Conservation (phyloP, 108 stramenopile species). For the Pseudonitzschia multiseries region DNA sequence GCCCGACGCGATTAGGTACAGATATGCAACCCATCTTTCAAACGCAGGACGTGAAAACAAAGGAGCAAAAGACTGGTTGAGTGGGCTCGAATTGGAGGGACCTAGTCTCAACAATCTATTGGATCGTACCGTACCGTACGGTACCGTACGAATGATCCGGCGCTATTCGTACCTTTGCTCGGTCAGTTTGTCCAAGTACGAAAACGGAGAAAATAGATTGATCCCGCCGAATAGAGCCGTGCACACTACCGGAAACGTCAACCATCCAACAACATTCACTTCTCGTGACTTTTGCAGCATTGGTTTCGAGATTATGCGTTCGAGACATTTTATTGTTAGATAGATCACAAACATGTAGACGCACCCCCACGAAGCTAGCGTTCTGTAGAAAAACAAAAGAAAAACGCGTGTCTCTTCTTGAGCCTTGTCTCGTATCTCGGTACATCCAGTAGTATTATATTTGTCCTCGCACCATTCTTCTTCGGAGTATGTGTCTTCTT, state of each 20-base stretch:
- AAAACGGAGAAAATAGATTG: constrained; percentile 49
- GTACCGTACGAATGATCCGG: neutral
- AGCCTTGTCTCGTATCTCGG: constrained; percentile 55
- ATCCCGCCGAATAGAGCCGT: constrained; percentile 53
- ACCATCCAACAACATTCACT: constrained; percentile 80
- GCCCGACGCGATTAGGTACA: constrained; percentile 56
- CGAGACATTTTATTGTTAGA: constrained; percentile 59
- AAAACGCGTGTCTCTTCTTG: constrained; percentile 38
- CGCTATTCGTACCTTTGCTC: neutral
- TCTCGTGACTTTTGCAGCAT: constrained; percentile 84
- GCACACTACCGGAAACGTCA: constrained; percentile 64
- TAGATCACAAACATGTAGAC: constrained; percentile 45
- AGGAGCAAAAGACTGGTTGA: neutral
- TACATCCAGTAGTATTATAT: constrained; percentile 58
- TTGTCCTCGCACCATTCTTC: constrained; percentile 55
- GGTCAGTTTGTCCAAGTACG: constrained; percentile 31
- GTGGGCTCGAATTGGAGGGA: neutral
- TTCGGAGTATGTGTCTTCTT: constrained; percentile 45
- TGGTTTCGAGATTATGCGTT: constrained; percentile 74
- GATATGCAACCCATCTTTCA: constrained; percentile 56
- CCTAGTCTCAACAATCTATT: too few relatives aligned
- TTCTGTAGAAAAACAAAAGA: constrained; percentile 32
- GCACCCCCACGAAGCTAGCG: constrained; percentile 32
- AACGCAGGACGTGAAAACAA: neutral
- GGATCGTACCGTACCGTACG: too few relatives aligned